Evolutionary conservation across 352 stramenopile species (phyloP), one percentile per base, ranked within the genome.

Genomic region (Phytophthora tubulina): DNA sequence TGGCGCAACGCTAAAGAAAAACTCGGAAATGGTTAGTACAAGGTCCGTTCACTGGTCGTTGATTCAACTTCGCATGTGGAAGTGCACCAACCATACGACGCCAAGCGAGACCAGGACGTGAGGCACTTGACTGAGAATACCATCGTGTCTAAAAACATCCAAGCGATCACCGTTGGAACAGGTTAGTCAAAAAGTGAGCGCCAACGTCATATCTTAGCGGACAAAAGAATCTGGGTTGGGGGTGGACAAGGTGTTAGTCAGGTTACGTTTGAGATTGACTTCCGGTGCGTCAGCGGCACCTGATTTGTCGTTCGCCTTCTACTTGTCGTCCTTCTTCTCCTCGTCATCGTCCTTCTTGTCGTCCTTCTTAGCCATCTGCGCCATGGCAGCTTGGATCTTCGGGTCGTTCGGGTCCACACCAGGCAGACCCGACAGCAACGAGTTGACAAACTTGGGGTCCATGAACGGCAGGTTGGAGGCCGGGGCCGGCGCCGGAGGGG

Each of bases 391-490:
- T 56, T 96, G 80, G 74, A 98, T 97, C 72, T 97, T 93, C 4
- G 94, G 93, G 73, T 98, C 92, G 74, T 98, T 98, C 35, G 88
- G 86, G 73, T 98, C 94, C 63, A 98, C 93, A 53, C 93, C 93
- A 14, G 89, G 90, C 30, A 97, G 75, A 14, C 90, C 88, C n/a
- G 81, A 92, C 41, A 98, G 79, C 63, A 98, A 70, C 44, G 89
- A 93, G 71, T 95, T 94, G 65, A 98, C 92, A 60, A 98, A 98
- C 39, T 82, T 85, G 7, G 92, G 88, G 64, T 98, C 93, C 81
- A 97, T 93, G 69, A 97, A 97, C 38, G 90, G 90, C 52, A 94
- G 75, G 57, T 86, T 94, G 0, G 87, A 96, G 15, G 88, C 90
- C n/a, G 84, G 84, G 11, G 88, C 85, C 3, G 89, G 86, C 0